These are phyloP conservation scores for Mortierella sp. DNA, from an alignment of 371 early-diverging fungal genomes.

Conservation along the genomic window DNA sequence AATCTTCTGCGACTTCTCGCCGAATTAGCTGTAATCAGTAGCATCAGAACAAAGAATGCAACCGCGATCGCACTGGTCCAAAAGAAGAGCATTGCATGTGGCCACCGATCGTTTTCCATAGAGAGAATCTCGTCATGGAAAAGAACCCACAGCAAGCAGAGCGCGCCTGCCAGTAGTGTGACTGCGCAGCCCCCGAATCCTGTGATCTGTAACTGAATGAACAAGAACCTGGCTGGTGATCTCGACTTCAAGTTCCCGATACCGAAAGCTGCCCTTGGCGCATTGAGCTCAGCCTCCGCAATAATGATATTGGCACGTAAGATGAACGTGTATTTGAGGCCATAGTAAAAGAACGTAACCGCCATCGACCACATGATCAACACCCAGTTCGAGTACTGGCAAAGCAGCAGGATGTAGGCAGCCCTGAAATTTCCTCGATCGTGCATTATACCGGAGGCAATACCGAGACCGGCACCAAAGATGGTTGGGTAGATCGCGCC, in stretches of 20 bases:
- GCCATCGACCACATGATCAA: constrained; percentile 50
- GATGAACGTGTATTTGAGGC: constrained; percentile 53
- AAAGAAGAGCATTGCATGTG: constrained; percentile 36
- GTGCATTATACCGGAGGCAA: constrained; percentile 40
- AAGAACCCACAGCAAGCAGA: constrained; percentile 47
- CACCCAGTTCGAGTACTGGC: constrained; percentile 54
- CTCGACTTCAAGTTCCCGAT: constrained; percentile 48
- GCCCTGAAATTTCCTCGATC: constrained; percentile 19
- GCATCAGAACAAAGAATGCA: constrained; percentile 30
- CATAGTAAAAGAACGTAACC: constrained; percentile 50
- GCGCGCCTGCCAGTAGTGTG: constrained; percentile 34
- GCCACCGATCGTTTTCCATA: constrained; percentile 23
- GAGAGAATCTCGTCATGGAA: constrained; percentile 29
- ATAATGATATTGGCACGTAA: constrained; percentile 55
- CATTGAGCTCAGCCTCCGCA: constrained; percentile 51
- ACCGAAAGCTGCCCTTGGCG: constrained; percentile 48
- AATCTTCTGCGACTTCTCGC: constrained; percentile 35
- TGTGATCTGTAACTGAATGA: constrained; percentile 51
- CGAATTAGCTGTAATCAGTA: constrained; percentile 36
- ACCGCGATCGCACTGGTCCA: constrained; percentile 52
- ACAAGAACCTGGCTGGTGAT: constrained; percentile 48
- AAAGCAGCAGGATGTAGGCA: constrained; percentile 15
- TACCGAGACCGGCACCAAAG: constrained; percentile 37
- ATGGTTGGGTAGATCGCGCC: constrained; percentile 39
- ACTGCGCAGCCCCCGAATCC: constrained; percentile 52